phyloP scores from a whole-genome alignment of 139 green algal genomes.

The Tetratostichococcus sp. region DNA sequence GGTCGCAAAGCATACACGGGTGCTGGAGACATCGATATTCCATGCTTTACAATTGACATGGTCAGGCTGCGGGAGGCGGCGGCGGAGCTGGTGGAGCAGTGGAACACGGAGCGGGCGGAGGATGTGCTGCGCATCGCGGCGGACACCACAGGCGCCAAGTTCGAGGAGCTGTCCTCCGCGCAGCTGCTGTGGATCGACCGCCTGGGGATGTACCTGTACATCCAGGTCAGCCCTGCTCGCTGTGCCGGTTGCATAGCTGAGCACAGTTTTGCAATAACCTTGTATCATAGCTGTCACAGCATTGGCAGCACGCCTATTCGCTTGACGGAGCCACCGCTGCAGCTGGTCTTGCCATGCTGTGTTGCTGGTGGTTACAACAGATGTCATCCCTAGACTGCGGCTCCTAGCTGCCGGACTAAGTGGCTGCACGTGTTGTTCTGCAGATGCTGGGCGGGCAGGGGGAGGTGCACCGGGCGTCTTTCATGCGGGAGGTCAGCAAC shows the following conservation, averaged over 20 bases:
- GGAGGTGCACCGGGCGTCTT: slow-evolving; percentile 44
- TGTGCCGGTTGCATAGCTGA: slow-evolving; percentile 12
- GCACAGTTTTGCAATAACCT: too few relatives aligned
- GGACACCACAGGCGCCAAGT: slow-evolving; percentile 29
- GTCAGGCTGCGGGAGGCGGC: slow-evolving; percentile 47
- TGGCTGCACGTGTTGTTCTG: too few relatives aligned
- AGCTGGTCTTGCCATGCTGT: too few relatives aligned
- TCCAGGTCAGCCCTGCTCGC: slow-evolving; percentile 20
- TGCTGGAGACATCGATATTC: too few relatives aligned
- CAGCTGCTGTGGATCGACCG: slow-evolving; percentile 88
- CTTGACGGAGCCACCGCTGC: too few relatives aligned
- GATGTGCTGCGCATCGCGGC: slow-evolving; percentile 77
- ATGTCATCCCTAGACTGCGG: too few relatives aligned
- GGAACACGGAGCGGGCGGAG: slow-evolving; percentile 63
- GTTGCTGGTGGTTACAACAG: too few relatives aligned
- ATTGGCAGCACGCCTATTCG: too few relatives aligned
- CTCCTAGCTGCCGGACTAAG: too few relatives aligned
- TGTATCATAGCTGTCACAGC: too few relatives aligned
- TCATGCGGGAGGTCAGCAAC: slow-evolving; percentile 68
- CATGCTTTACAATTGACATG: slow-evolving; percentile 44
- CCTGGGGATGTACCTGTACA: slow-evolving; percentile 70
- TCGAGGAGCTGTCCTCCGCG: slow-evolving; percentile 54
- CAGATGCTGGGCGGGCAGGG: slow-evolving; percentile 6
- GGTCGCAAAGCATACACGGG: too few relatives aligned
- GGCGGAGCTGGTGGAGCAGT: slow-evolving; percentile 46